Evolutionary conservation across 2,329 filamentous ascomycete species (phyloP), one percentile per base, ranked within the genome.

Genomic region (Fusarium haematococcum): DNA sequence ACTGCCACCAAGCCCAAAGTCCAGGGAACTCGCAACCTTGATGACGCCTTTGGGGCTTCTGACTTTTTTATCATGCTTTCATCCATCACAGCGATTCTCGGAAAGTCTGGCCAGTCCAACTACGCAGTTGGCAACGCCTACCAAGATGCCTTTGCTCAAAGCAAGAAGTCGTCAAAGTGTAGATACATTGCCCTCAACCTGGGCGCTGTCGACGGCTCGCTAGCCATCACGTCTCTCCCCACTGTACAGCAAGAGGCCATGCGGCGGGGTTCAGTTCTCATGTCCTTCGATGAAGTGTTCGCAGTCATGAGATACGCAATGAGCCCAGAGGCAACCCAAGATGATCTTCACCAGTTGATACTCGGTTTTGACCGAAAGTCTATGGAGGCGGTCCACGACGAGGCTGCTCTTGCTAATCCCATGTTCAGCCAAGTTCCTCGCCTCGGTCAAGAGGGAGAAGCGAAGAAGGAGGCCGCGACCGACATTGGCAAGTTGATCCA

Each of bases 41-140:
- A 73, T n/a, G 32, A 56, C 1, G 65, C 65, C 20, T 73, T 73
- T 9, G 45, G 48, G 6, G 39, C 33, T 18, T 59, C 71, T 20
- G 73, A 74, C 37, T 72, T 74, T 33, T 74, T 75, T 32, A 65
- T 75, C 33, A 68, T 74, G 63, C 30, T 74, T 2, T 75, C 74
- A 1, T 74, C 71, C 8, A 63, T 72, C 14, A 62, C 65, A 0
- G 52, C 65, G 9, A 72, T 75, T 59, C 27, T 70, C 6, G 71
- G 71, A 41, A 67, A 57, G 23, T 63, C 60, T 58, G 65, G 65
- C 3, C 65, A 67, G 20, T 63, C 65, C 27, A 63, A 67, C 32
- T 72, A 72, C n/a, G 39, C 62, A 4, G 71, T 67, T 18, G 68
- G 66, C 3, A 74, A 74, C 18, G 48, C 71, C 9, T 75, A 43